These are phyloP conservation scores for Amaranthus hypochondriacus DNA, from an alignment of 148 eudicot genomes.

Conservation along the genomic window DNA sequence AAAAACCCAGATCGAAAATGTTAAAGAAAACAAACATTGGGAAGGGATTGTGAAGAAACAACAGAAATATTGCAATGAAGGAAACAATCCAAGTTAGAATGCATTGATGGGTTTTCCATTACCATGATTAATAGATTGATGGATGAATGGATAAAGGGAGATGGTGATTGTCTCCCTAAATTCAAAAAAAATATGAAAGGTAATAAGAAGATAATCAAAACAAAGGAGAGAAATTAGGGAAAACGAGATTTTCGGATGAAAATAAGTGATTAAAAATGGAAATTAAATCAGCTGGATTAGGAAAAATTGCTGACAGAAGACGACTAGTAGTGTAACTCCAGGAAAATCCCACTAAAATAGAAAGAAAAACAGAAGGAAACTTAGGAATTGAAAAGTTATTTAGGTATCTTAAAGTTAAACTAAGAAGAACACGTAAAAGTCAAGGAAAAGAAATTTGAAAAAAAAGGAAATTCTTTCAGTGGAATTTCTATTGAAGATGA, in stretches of 20 bases:
- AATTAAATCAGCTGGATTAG: background rate
- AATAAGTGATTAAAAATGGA: background rate
- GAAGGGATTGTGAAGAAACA: conserved; percentile 63
- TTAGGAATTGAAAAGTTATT: conserved; percentile 6
- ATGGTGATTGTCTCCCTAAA: conserved; percentile 23
- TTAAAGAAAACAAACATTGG: conserved; percentile 43
- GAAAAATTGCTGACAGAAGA: background rate
- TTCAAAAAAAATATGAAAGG: conserved; percentile 2
- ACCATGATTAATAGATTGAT: conserved; percentile 30
- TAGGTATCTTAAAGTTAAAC: conserved; percentile 18
- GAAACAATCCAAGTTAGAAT: conserved; percentile 70
- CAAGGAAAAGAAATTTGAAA: conserved; percentile 4
- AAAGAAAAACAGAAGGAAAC: background rate
- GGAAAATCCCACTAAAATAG: background rate
- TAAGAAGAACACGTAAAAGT: background rate
- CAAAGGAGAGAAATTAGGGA: conserved; percentile 10
- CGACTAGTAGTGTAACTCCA: background rate
- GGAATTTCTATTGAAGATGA: background rate
- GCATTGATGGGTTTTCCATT: conserved; percentile 46
- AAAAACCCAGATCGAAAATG: background rate
- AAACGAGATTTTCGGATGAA: conserved; percentile 20
- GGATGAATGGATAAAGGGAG: background rate
- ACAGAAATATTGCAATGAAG: conserved; percentile 73
- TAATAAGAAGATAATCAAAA: background rate
- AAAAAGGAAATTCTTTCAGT: background rate